These are phyloP conservation scores for Lecanicillium sp. DNA, from an alignment of 2,329 filamentous ascomycete genomes.

Conservation along the genomic window DNA sequence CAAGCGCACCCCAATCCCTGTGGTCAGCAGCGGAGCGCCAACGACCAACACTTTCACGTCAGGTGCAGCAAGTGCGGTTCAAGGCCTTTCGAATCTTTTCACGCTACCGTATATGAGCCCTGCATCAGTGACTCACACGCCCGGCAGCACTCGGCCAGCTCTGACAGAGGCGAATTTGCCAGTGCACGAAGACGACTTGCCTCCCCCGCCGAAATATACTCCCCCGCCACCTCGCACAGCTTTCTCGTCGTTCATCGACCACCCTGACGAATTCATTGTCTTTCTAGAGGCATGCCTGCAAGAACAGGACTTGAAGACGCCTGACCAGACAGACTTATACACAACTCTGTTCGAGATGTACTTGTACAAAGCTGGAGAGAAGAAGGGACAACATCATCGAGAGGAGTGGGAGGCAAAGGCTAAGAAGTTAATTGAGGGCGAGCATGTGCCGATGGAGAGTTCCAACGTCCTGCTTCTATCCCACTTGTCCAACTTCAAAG, in stretches of 20 bases:
- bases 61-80: conserved; percentile 67
- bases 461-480: conserved; percentile 92
- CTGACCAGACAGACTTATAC: conserved; percentile 78
- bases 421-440: conserved; percentile 76
- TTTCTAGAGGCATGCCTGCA: conserved; percentile 86
- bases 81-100: conserved; percentile 76
- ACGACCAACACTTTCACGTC: conserved; percentile 39
- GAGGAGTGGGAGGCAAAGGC: conserved; percentile 86
- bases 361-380: conserved; percentile 74
- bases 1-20: conserved; percentile 47
- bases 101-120: conserved; percentile 80
- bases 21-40: conserved; percentile 27
- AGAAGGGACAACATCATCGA: conserved; percentile 57
- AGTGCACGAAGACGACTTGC: conserved; percentile 38
- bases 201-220: conserved; percentile 55
- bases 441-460: conserved; percentile 79
- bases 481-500: conserved; percentile 80
- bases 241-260: conserved; percentile 94
- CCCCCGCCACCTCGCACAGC: conserved; percentile 78
- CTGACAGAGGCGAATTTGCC: conserved; percentile 44
- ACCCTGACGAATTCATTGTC: conserved; percentile 81
- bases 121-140: conserved; percentile 41
- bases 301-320: conserved; percentile 60
- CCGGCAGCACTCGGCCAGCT: conserved; percentile 42
- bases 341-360: conserved; percentile 99